These are phyloP conservation scores for Boletus semigastroideus DNA, from an alignment of 1,284 basidiomycete species.

Conservation along the genomic window DNA sequence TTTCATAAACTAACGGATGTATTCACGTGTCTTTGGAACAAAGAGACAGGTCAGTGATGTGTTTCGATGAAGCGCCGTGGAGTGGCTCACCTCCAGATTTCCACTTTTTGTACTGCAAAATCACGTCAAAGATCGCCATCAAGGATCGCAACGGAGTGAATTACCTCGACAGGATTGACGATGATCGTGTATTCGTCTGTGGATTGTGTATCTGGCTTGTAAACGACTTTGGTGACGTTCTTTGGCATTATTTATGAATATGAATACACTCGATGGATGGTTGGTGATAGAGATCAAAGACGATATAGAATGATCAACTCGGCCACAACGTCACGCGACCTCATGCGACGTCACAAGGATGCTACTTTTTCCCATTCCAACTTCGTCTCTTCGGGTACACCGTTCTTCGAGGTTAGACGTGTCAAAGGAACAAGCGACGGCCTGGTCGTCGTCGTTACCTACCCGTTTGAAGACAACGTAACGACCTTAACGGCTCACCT, in stretches of 20 bases:
- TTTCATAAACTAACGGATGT: constrained; percentile 10
- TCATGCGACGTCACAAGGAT: constrained; percentile 22
- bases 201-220: constrained; percentile 69
- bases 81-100: constrained; percentile 64
- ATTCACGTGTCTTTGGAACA: constrained; percentile 65
- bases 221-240: constrained; percentile 65
- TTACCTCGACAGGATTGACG: constrained; percentile 66
- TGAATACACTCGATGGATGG: constrained; percentile 15
- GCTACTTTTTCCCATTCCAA: constrained; percentile 30
- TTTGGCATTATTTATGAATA: constrained; percentile 42
- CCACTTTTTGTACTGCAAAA: constrained; percentile 70
- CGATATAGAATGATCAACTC: too few species aligned
- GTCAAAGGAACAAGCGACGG: constrained; percentile 50
- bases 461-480: constrained; percentile 5
- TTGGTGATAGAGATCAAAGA: constrained; percentile 1
- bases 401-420: constrained; percentile 20
- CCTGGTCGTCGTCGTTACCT: constrained; percentile 24
- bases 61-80: constrained; percentile 17
- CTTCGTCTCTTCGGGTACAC: constrained; percentile 3
- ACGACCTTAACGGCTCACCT: constrained; percentile 43
- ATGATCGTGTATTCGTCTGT: constrained; percentile 72
- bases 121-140: constrained; percentile 15
- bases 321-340: constrained; percentile 38
- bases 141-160: constrained; percentile 15
- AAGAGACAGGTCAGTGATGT: constrained; percentile 24